Evolutionary conservation across 371 early-diverging fungal genomes (phyloP).

Genomic region (Zancudomyces culisetae): DNA sequence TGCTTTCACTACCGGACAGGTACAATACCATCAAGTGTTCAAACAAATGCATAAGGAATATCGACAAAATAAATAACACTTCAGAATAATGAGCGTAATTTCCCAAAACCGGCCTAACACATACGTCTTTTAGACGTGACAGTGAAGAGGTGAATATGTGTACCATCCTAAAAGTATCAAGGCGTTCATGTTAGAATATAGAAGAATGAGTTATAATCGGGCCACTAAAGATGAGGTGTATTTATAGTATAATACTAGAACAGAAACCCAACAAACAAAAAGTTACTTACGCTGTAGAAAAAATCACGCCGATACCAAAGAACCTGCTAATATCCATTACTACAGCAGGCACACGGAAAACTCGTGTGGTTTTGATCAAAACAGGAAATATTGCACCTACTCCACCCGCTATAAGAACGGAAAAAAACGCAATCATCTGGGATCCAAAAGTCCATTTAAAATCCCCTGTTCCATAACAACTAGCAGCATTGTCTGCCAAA

Average conservation of each 20-base stretch:
- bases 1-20: not conserved
- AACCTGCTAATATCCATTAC: constrained; percentile 27
- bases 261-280: not conserved
- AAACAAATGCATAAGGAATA: constrained; percentile 1
- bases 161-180: constrained; percentile 1
- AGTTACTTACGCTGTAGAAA: constrained; percentile 34
- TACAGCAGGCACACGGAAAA: constrained; percentile 13
- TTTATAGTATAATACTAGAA: not conserved
- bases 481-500: no score
- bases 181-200: no score
- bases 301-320: constrained; percentile 61
- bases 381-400: constrained; percentile 28
- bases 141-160: not conserved
- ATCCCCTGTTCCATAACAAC: no score
- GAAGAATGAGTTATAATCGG: no score
- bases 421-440: constrained; percentile 26
- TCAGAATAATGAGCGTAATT: not conserved
- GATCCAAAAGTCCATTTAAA: not conserved
- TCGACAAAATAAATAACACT: not conserved
- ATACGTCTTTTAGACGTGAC: not conserved
- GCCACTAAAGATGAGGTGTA: no score
- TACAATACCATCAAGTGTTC: not conserved
- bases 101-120: not conserved
- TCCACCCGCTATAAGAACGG: constrained; percentile 25
- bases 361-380: constrained; percentile 9